phyloP scores from a whole-genome alignment of 768 basidiomycete species.

The Amanita pseudoporphyria region DNA sequence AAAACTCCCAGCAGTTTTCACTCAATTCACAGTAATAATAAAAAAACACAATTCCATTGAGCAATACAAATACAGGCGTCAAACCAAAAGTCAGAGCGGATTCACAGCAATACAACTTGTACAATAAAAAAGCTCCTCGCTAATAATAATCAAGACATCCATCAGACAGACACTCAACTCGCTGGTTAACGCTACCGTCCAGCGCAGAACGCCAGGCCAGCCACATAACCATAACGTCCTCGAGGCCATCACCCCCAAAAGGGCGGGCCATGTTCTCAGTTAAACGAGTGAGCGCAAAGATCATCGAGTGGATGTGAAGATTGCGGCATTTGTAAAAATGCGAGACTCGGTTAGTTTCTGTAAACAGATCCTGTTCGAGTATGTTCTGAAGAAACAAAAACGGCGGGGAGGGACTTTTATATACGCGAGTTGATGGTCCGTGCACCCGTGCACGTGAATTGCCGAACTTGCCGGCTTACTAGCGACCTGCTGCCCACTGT shows the following conservation, averaged over 20 bases:
- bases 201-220: conserved; percentile 18
- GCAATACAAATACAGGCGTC: too few species aligned
- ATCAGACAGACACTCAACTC: conserved; percentile 59
- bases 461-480: neutral
- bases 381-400: conserved; percentile 50
- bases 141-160: too few species aligned
- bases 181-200: conserved; percentile 23
- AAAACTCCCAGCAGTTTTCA: too few species aligned
- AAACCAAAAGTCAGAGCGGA: too few species aligned
- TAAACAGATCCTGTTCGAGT: conserved; percentile 74
- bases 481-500: too few species aligned
- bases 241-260: conserved; percentile 26
- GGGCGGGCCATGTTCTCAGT: conserved; percentile 51
- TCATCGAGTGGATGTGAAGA: conserved; percentile 62
- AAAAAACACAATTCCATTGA: neutral
- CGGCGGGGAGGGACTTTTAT: conserved; percentile 4
- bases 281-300: conserved; percentile 47
- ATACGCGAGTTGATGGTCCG: neutral
- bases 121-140: too few species aligned
- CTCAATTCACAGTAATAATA: conserved; percentile 1
- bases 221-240: conserved; percentile 47
- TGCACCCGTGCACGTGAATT: neutral
- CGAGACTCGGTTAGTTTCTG: conserved; percentile 76
- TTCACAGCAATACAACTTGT: too few species aligned
- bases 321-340: conserved; percentile 71